These are phyloP conservation scores for Eucalyptus virginea DNA, from an alignment of 345 rosid genomes.

Conservation along the genomic window DNA sequence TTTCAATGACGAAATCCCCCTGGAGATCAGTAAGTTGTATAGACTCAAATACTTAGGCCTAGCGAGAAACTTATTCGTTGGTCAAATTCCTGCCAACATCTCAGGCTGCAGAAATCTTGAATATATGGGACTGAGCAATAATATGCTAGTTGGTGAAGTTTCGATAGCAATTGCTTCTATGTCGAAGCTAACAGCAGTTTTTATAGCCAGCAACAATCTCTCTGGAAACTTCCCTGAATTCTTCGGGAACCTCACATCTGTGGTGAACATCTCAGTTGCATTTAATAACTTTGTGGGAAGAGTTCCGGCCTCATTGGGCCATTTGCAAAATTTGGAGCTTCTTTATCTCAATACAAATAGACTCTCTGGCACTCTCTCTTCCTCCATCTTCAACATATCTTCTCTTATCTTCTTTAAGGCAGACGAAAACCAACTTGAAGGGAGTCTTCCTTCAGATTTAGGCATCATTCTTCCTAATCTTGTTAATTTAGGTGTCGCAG, in stretches of 20 bases:
- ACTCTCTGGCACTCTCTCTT: neutral
- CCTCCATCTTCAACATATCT: conserved; percentile 2
- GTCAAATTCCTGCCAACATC: neutral
- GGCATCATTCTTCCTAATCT: neutral
- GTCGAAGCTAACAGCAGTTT: too few species aligned
- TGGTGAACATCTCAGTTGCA: neutral
- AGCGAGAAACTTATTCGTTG: neutral
- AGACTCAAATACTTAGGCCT: neutral
- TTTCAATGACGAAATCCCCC: neutral
- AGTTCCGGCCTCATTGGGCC: neutral
- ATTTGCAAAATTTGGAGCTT: neutral
- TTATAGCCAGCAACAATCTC: too few species aligned
- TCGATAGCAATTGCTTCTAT: too few species aligned
- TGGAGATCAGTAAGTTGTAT: neutral
- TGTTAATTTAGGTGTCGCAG: neutral
- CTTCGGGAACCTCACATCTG: neutral
- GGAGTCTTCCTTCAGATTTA: neutral
- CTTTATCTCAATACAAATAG: neutral
- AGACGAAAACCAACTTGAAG: neutral
- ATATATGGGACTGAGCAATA: too few species aligned
- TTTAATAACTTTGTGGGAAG: neutral
- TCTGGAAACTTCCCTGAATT: neutral
- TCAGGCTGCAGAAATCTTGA: too few species aligned
- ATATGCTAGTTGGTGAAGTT: too few species aligned
- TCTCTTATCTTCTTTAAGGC: neutral